Conservation (phyloP, 2,329 filamentous ascomycete species). For the Erysiphe pulchra region DNA sequence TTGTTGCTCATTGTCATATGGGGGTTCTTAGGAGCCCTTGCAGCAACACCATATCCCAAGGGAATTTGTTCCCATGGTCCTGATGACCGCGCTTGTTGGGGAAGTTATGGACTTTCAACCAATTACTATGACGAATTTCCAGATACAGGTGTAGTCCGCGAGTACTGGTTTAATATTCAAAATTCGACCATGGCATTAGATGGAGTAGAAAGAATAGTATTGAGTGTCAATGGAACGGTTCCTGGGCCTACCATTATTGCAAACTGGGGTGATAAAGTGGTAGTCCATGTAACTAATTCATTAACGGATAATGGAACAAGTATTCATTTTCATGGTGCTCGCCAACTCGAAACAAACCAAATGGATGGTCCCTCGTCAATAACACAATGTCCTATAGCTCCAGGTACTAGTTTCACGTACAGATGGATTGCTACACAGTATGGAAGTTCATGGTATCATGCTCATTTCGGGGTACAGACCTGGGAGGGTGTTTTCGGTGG, state of each 20-base stretch:
- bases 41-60: neutral
- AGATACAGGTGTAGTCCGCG: conserved; percentile 22
- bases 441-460: conserved; percentile 32
- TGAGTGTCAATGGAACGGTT: conserved; percentile 5
- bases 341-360: conserved; percentile 23
- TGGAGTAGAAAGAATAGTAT: conserved; percentile 9
- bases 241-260: conserved; percentile 3
- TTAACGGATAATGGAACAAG: conserved; percentile 15
- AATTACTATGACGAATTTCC: conserved; percentile 16
- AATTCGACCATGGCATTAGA: conserved; percentile 11
- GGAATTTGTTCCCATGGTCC: conserved; percentile 5
- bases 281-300: conserved; percentile 1
- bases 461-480: conserved; percentile 23
- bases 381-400: conserved; percentile 13
- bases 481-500: conserved; percentile 30
- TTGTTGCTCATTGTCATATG: neutral
- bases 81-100: conserved; percentile 16
- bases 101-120: conserved; percentile 21
- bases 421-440: conserved; percentile 11
- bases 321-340: conserved; percentile 32
- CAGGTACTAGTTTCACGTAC: conserved; percentile 11
- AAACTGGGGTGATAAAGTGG: conserved; percentile 2
- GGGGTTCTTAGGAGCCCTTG: neutral
- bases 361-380: conserved; percentile 32
- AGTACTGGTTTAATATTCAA: conserved; percentile 10